Conservation (phyloP, 208 protist genomes). For the Porcisia hertigi region DNA sequence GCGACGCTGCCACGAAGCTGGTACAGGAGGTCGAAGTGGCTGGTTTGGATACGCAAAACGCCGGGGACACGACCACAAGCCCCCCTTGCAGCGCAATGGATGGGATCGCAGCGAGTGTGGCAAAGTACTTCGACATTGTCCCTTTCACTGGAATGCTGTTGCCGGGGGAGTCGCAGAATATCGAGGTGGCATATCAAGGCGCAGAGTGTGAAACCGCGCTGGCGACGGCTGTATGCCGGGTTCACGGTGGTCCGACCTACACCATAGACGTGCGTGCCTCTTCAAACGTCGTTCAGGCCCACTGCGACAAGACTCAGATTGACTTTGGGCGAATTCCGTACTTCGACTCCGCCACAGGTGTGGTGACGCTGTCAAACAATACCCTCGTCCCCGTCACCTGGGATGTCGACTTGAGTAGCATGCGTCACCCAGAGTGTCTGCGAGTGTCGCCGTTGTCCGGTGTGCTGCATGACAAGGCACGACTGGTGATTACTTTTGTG, state of each 20-base stretch:
- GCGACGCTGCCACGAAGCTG: background rate
- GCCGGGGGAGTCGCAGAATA: constrained; percentile 68
- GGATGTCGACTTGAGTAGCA: constrained; percentile 50
- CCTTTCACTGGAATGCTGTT: constrained; percentile 90
- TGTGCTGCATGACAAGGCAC: constrained; percentile 66
- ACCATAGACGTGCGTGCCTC: constrained; percentile 76
- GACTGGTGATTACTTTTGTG: constrained; percentile 73
- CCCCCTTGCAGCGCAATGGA: constrained; percentile 18
- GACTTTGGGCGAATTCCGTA: constrained; percentile 92
- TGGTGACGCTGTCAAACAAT: constrained; percentile 89
- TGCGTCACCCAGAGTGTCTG: constrained; percentile 61
- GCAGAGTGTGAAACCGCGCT: constrained; percentile 12
- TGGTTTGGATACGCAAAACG: constrained; percentile 7
- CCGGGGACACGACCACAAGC: constrained; percentile 34
- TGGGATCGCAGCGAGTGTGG: constrained; percentile 2
- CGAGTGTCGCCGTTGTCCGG: constrained; percentile 79
- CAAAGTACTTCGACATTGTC: constrained; percentile 92
- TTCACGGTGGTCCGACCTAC: constrained; percentile 93
- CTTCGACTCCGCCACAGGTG: constrained; percentile 61
- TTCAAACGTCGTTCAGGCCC: constrained; percentile 77
- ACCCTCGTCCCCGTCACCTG: constrained; percentile 90
- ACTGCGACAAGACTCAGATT: constrained; percentile 80
- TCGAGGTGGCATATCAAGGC: constrained; percentile 92
- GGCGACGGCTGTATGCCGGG: constrained; percentile 83
- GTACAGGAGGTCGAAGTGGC: background rate